Base-by-base conservation (phyloP, 2,329 filamentous ascomycete species). In the Clonostachys sp. region DNA sequence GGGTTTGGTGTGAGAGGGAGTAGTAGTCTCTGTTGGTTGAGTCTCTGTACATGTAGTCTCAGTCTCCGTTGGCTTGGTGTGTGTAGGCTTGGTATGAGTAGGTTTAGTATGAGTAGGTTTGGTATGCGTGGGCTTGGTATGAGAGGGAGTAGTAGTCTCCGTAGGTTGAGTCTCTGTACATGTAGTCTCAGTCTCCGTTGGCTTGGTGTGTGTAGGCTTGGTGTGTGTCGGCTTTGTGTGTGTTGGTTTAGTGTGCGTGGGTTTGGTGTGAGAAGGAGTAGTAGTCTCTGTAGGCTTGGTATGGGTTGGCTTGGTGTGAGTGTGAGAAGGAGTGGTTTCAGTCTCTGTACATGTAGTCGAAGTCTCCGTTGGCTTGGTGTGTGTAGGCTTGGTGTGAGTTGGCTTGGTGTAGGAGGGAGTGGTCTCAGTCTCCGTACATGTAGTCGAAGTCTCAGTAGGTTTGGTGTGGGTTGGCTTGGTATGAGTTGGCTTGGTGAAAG, bases 401-500 rank as follows among this genome's bases (percentile, higher is more conserved):
- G 61, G 12, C 40, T 45, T 45, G n/a, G 24, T 24, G 16, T 39
- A 39, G 17, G 44, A 14, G 36, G 16, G 34, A 24, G n/a, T 42
- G 24, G 41, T 35, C 8, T 34, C 30, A 10, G 42, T 30, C 43
- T 49, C 17, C 12, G 45, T 33, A 41, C 13, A 17, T 13, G 34
- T 35, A 17, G 43, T 46, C 14, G 42, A 48, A 10, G 42, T 30
- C 43, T 44, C 33, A n/a, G 30, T 42, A 8, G 44, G 24, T 6
- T 36, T 39, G 33, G 41, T 24, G 6, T 38, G 24, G 9, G 38
- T 24, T 38, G 16, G 20, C 6, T 12, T 12, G 10, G 20, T 18
- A 17, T 46, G 39, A 12, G 63, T 64, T 53, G 61, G 54, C 8
- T 59, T 65, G 45, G 54, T 45, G 44, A 44, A 45, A 2, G 58